A percentile compares a stretch with the other conserved stretches of the same genome.
These are phyloP conservation scores for Solanum peruvianum DNA, from an alignment of 257 asterid genomes.

Conservation along the genomic window DNA sequence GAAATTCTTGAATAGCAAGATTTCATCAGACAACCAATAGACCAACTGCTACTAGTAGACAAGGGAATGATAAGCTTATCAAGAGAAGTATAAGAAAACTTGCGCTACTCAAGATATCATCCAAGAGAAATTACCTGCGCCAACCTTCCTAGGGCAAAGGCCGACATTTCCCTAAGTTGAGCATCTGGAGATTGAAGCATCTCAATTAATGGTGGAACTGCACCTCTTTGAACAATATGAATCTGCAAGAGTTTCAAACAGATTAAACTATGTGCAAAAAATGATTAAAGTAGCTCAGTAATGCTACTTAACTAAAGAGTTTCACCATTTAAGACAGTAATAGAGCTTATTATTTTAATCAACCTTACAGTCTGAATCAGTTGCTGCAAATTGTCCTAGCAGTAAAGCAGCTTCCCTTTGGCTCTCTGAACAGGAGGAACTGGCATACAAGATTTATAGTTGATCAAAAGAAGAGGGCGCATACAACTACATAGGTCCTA, in stretches of 20 bases:
- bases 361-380: constrained; percentile 99
- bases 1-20: background rate
- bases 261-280: background rate
- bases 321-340: background rate
- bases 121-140: constrained; percentile 59
- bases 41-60: background rate
- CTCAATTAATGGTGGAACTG: constrained; percentile 85
- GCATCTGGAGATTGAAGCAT: constrained; percentile 94
- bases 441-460: constrained; percentile 6
- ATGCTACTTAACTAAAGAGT: background rate
- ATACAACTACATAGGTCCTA: background rate
- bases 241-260: constrained; percentile 30
- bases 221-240: constrained; percentile 98
- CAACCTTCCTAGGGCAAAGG: constrained; percentile 95
- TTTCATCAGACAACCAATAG: background rate
- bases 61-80: background rate
- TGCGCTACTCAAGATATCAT: background rate
- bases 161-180: constrained; percentile 96
- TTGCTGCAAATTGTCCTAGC: constrained; percentile 98
- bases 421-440: constrained; percentile 98
- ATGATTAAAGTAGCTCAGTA: background rate
- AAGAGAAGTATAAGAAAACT: background rate
- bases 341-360: constrained; percentile 13
- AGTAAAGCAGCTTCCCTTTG: constrained; percentile 99
- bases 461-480: background rate